Evolutionary conservation across 2,329 filamentous ascomycete genomes (phyloP), one percentile per base, ranked within the genome.

Genomic region (Ophiostoma ulmi): DNA sequence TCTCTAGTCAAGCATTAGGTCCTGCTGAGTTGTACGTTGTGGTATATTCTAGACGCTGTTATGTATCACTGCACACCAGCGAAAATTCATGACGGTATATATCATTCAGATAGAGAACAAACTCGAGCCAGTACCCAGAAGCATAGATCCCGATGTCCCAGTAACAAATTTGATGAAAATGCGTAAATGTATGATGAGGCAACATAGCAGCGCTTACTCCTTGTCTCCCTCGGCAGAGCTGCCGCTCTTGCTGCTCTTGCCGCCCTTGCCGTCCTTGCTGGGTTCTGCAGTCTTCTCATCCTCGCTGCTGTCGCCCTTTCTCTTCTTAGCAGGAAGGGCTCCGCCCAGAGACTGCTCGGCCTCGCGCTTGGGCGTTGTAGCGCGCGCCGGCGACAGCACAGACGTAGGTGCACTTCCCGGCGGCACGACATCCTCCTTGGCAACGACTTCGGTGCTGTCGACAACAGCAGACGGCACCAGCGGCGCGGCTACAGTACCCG

Each of bases 351-450:
- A 80, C 31, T 84, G 83, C 2, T 85, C 83, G 0, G 86, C 86
- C 72, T 87, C 85, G 48, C 86, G 81, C 77, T 89, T 90, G 1
- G 84, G 79, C 70, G 73, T 80, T 77, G 73, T 63, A 3, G 72
- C 65, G 22, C 71, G 72, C 7, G 41, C 55, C 2, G 38, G 58
- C 6, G 20, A 5, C 0, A 14, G 31, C n/a, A 61, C 35, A 11
- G 52, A 26, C 5, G 38, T 35, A 4, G 52, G 5, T 17, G 22
- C 68, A 17, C 55, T 8, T 7, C 13, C 31, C 58, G 35, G 78
- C 78, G 70, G 78, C 76, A 11, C 77, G 17, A 8, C 77, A 17
- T 74, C 76, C 8, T 73, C 78, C 14, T 77, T 76, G 13, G 74
- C 70, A 5, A 71, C 74, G 7, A 71, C 72, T 67, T 75, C 74